Conservation (phyloP, 192 early-diverging fungal species). For the Chytriomyces confervae region DNA sequence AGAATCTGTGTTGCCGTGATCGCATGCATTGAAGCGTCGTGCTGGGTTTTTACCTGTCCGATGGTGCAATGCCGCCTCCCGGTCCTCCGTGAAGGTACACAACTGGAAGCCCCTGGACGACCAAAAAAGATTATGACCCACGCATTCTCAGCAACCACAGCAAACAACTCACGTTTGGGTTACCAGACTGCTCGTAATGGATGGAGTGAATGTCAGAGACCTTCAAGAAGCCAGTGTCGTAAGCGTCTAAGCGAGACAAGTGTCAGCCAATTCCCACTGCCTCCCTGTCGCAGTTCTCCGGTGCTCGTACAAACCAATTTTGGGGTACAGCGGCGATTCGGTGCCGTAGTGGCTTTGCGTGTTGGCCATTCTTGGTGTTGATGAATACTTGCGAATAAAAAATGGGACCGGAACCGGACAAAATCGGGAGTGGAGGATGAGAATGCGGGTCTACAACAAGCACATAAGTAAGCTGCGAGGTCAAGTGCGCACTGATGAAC, state of each 20-base stretch:
- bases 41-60: not conserved
- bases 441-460: too few relatives aligned
- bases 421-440: too few relatives aligned
- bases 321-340: constrained; percentile 1
- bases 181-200: constrained; percentile 70
- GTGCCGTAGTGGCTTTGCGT: not conserved
- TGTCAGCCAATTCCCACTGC: not conserved
- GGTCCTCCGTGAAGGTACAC: constrained; percentile 66
- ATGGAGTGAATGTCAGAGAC: constrained; percentile 65
- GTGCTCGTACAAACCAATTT: not conserved
- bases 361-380: not conserved
- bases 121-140: constrained; percentile 39
- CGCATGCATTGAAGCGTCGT: constrained; percentile 39
- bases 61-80: constrained; percentile 63
- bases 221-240: constrained; percentile 57
- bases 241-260: constrained; percentile 44
- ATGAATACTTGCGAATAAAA: too few relatives aligned
- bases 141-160: not conserved
- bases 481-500: too few relatives aligned
- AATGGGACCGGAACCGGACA: too few relatives aligned
- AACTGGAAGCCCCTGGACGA: constrained; percentile 34
- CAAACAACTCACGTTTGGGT: constrained; percentile 50
- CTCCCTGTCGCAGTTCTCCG: not conserved
- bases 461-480: too few relatives aligned
- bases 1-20: too few relatives aligned